Base-by-base conservation (phyloP, 371 early-diverging fungal species). In the Syncephalastrum monosporum region DNA sequence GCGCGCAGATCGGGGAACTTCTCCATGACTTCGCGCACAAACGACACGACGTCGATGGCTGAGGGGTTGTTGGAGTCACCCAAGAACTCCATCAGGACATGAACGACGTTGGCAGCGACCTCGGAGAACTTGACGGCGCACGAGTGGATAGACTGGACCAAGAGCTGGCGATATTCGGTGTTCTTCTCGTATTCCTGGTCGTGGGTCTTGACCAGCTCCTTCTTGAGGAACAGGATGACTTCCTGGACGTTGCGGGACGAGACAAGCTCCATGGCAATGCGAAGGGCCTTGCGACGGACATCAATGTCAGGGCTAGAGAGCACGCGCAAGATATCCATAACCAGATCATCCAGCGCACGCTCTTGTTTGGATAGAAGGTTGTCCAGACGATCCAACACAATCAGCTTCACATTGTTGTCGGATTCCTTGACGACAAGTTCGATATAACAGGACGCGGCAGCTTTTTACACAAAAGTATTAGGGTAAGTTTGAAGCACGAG, bases 401-500 rank as follows among this genome's bases (percentile, higher is more conserved):
- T 97, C 46, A 98, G 72, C 79, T 98, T 97, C 49, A 98, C 90
- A 73, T 98, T 98, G 78, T 96, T 98, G 68, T 98, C 97, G 4
- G 95, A 84, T 68, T 94, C 99, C 74, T 93, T 94, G 46, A 90
- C 77, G 55, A 88, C 88, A 47, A 98, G 82, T 46, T 94, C 88
- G 52, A 96, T 92, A 59, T 93, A 96, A 72, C 91, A 91, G 15
- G 86, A 63, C 1, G 95, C 97, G 41, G 93, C 96, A 55, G 95
- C 91, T 88, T 29, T 41, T 29, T 43, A 23, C 4, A 15, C 42
- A 8, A 48, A 8, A n/a, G 48, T 51, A 27, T 6, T 29, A 12
- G 25, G 8, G 16, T 48, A 21, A 19, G 21, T 42, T 21, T 21
- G 2, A 21, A 21, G 21, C 21, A 21, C 6, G 25, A 25, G 5